These are phyloP conservation scores for Gynostemma pentaphyllum DNA, from an alignment of 306 rosid species.

Conservation along the genomic window DNA sequence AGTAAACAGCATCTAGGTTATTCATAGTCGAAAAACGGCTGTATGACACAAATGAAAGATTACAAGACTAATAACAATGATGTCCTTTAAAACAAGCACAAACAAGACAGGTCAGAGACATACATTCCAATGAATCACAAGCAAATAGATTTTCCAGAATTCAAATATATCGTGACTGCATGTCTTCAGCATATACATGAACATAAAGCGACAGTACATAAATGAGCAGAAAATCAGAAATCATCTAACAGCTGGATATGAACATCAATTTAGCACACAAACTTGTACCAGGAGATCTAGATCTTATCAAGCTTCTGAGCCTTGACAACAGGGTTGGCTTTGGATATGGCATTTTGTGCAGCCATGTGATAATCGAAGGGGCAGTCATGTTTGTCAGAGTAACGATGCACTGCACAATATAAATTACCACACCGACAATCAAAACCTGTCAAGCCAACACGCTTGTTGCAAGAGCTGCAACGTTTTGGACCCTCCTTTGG, in stretches of 20 bases:
- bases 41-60: not conserved
- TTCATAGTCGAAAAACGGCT: not conserved
- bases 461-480: constrained; percentile 72
- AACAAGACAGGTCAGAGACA: not conserved
- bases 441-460: constrained; percentile 87
- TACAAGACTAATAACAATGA: not conserved
- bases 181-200: constrained; percentile 2
- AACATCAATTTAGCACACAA: constrained; percentile 26
- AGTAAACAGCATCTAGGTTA: not conserved
- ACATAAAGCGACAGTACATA: not conserved
- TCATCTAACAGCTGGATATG: constrained; percentile 26
- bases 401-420: constrained; percentile 74
- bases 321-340: constrained; percentile 83
- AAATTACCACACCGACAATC: constrained; percentile 74
- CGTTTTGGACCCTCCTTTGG: constrained; percentile 76
- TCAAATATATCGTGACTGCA: constrained; percentile 7
- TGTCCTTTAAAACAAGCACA: not conserved
- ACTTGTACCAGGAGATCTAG: constrained; percentile 25
- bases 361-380: constrained; percentile 78
- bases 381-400: constrained; percentile 78
- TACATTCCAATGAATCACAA: constrained; percentile 4
- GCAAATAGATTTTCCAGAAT: constrained; percentile 1
- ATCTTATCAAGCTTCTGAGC: constrained; percentile 92
- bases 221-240: constrained; percentile 7
- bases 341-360: constrained; percentile 67